Percentiles rank a stretch among this genome's conserved stretches.
These are phyloP conservation scores for Hygrophoropsis aurantiaca DNA, from an alignment of 768 basidiomycete genomes.

Conservation along the genomic window DNA sequence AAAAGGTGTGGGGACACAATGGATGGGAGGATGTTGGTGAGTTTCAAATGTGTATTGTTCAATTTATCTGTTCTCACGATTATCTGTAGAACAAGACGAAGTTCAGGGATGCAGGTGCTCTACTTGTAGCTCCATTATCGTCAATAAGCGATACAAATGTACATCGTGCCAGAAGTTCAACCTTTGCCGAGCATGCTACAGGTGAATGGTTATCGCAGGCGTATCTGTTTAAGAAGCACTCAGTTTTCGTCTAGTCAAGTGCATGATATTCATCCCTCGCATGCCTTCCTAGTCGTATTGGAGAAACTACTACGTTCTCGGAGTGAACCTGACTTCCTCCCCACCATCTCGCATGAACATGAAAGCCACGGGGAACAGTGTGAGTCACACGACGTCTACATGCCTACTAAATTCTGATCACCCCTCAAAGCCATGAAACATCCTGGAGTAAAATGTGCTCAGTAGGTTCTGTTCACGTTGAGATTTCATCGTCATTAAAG, in stretches of 20 bases:
- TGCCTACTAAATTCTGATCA: too few species aligned
- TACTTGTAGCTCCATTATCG: constrained; percentile 68
- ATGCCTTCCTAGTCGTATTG: constrained; percentile 82
- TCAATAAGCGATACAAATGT: constrained; percentile 78
- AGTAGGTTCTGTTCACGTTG: constrained; percentile 48
- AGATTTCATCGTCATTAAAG: neutral
- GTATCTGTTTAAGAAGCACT: constrained; percentile 6
- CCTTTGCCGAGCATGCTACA: constrained; percentile 81
- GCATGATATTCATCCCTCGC: constrained; percentile 87
- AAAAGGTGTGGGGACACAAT: constrained; percentile 79
- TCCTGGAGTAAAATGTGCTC: constrained; percentile 80
- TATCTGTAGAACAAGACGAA: constrained; percentile 69
- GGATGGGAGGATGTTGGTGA: constrained; percentile 91
- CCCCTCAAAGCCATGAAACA: constrained; percentile 63
- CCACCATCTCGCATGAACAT: constrained; percentile 24
- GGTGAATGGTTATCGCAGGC: constrained; percentile 41
- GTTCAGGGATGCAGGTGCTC: constrained; percentile 66
- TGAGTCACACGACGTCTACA: too few species aligned
- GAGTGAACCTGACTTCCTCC: constrained; percentile 40
- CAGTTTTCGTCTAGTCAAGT: constrained; percentile 58
- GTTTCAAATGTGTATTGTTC: constrained; percentile 26
- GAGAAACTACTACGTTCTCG: constrained; percentile 48
- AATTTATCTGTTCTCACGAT: constrained; percentile 3
- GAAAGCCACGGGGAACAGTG: constrained; percentile 59
- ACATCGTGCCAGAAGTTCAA: constrained; percentile 77